Evolutionary conservation across 75 land plant species (phyloP).

Genomic region (Selaginella tamariscina): DNA sequence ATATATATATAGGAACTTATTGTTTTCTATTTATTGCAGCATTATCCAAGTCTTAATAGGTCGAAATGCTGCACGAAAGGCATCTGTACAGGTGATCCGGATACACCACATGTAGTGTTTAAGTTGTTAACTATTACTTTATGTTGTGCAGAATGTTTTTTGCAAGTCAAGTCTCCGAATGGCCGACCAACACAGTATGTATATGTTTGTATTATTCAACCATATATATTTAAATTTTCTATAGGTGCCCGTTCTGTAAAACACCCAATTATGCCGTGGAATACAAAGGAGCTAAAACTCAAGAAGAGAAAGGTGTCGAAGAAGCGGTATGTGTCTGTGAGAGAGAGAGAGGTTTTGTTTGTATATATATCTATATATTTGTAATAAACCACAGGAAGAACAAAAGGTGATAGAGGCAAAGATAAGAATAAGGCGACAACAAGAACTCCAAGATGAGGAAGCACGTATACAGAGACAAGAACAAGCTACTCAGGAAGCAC

Average conservation of each 20-base stretch:
- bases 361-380: too few species aligned
- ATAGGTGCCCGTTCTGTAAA: slow-evolving; percentile 92
- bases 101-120: neutral
- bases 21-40: slow-evolving; percentile 28
- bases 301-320: slow-evolving; percentile 86
- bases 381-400: slow-evolving; percentile 49
- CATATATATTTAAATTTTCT: neutral
- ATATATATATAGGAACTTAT: neutral
- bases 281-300: slow-evolving; percentile 72
- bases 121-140: neutral
- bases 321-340: slow-evolving; percentile 57
- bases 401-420: slow-evolving; percentile 93
- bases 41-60: slow-evolving; percentile 87
- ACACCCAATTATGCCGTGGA: slow-evolving; percentile 85
- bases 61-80: slow-evolving; percentile 90
- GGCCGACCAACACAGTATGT: slow-evolving; percentile 85
- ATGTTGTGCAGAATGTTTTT: slow-evolving; percentile 63
- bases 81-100: slow-evolving; percentile 73
- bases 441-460: slow-evolving; percentile 74
- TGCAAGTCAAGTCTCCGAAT: slow-evolving; percentile 85
- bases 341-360: too few species aligned
- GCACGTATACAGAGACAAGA: slow-evolving; percentile 19
- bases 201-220: too few species aligned
- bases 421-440: slow-evolving; percentile 62
- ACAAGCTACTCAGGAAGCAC: slow-evolving; percentile 18